Conservation (phyloP, 345 rosid genomes). For the Eucalyptus tenuipes region DNA sequence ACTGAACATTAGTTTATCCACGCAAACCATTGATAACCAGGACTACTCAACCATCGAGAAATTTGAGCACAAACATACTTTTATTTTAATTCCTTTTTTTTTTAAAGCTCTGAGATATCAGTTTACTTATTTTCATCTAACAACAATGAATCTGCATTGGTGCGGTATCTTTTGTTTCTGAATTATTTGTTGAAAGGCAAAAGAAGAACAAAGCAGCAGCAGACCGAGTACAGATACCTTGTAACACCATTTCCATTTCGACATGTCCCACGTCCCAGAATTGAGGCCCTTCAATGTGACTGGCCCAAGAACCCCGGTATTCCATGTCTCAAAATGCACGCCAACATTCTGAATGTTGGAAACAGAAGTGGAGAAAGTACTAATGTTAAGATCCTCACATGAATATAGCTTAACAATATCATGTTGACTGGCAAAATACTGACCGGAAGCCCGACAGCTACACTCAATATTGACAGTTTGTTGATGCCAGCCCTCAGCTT, state of each 20-base stretch:
- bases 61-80: background rate
- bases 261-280: constrained; percentile 69
- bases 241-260: constrained; percentile 84
- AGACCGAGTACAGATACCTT: constrained; percentile 40
- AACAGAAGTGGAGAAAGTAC: background rate
- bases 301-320: constrained; percentile 77
- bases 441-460: constrained; percentile 87
- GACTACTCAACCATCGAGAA: background rate
- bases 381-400: background rate
- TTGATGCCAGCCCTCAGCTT: constrained; percentile 68
- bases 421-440: background rate
- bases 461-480: constrained; percentile 68
- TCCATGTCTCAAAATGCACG: constrained; percentile 66
- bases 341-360: constrained; percentile 66
- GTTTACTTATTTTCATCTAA: no score
- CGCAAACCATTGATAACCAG: background rate
- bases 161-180: background rate
- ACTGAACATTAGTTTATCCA: background rate
- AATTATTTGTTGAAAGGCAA: background rate
- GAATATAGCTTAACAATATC: background rate
- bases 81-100: background rate
- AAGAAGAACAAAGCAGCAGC: background rate
- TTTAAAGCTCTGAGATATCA: no score
- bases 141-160: background rate
- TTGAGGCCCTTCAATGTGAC: constrained; percentile 58